Percentiles rank a stretch among this genome's conserved stretches.
Evolutionary conservation across 1,139 yeast genomes (phyloP).

Genomic region (Chernovozyma aurita): DNA sequence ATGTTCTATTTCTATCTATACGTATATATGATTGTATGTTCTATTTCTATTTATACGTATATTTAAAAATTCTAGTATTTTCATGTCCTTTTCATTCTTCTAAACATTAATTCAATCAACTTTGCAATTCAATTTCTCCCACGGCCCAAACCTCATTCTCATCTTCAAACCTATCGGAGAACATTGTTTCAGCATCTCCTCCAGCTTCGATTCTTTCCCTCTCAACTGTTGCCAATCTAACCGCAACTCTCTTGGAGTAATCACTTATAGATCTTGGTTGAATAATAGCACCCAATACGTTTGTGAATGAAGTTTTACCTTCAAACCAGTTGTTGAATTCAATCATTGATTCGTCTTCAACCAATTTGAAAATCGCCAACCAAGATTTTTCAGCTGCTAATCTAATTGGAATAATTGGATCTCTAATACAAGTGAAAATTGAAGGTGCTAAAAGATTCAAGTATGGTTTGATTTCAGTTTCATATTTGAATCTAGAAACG

Average conservation of each 20-base stretch:
- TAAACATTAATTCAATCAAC: too few species aligned
- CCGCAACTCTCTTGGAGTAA: conserved; percentile 83
- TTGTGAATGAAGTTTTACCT: conserved; percentile 22
- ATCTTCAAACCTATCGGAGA: conserved; percentile 81
- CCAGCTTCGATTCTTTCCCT: conserved; percentile 85
- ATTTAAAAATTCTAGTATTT: too few species aligned
- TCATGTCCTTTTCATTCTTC: too few species aligned
- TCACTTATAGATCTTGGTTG: conserved; percentile 78
- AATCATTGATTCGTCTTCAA: conserved; percentile 60
- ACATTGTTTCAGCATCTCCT: conserved; percentile 84
- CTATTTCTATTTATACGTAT: too few species aligned
- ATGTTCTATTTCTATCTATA: too few species aligned
- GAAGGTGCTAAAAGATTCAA: conserved; percentile 63
- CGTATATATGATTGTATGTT: too few species aligned
- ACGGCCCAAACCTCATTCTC: conserved; percentile 86
- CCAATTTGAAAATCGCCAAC: conserved; percentile 64
- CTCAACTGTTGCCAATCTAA: conserved; percentile 78
- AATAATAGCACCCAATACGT: conserved; percentile 45
- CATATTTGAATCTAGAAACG: conserved; percentile 58
- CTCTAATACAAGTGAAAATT: conserved; percentile 80
- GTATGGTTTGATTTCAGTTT: conserved; percentile 43
- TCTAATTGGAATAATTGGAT: conserved; percentile 81
- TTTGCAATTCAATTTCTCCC: conserved; percentile 55
- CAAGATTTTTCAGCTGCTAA: conserved; percentile 93
- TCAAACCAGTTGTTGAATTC: conserved; percentile 61